phyloP scores from a whole-genome alignment of 78 protist species.

The Dictyostelium firmibasis region DNA sequence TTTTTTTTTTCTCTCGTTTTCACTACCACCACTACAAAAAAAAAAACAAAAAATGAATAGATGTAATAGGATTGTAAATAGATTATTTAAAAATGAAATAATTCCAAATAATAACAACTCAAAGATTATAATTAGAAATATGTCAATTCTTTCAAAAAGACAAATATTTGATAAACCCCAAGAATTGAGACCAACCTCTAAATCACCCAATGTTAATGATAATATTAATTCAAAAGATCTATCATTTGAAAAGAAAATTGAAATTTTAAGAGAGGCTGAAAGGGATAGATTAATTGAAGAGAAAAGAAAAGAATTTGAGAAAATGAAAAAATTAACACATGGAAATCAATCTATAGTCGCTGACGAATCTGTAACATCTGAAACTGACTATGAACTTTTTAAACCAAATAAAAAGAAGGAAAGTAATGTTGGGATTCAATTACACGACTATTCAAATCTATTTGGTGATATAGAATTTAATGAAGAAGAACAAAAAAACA shows the following conservation, averaged over 20 bases:
- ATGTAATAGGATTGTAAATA: background rate
- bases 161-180: background rate
- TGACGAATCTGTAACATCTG: too few relatives aligned
- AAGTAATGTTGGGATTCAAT: background rate
- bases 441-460: too few relatives aligned
- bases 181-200: constrained; percentile 13
- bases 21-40: background rate
- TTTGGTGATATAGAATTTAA: too few relatives aligned
- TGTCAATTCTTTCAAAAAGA: constrained; percentile 70
- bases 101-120: background rate
- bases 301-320: background rate
- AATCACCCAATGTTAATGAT: background rate
- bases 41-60: background rate
- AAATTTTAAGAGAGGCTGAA: background rate
- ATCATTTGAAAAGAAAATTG: background rate
- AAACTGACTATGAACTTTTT: background rate
- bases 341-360: too few relatives aligned
- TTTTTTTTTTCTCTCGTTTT: background rate
- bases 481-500: background rate
- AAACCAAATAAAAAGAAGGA: too few relatives aligned
- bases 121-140: background rate
- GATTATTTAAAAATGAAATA: background rate
- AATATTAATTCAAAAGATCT: background rate
- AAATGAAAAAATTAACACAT: background rate
- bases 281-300: background rate